A percentile compares a stretch with the other conserved stretches of the same genome.
Conservation (phyloP, 495 filamentous ascomycete genomes). For the Daldinia bambusicola region DNA sequence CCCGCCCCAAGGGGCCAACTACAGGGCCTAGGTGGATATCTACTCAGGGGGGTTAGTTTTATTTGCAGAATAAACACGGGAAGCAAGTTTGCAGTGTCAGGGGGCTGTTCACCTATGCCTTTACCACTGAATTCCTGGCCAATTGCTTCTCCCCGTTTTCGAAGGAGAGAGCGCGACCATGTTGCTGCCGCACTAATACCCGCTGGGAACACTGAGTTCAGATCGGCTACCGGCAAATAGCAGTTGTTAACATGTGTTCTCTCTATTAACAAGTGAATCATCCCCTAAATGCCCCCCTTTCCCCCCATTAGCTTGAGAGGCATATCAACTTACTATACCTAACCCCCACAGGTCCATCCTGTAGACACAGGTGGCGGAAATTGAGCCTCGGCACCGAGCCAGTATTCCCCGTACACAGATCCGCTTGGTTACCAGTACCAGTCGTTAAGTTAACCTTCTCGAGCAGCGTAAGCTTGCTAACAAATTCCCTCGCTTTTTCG, state of each 20-base stretch:
- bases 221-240: constrained; percentile 53
- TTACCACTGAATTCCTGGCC: constrained; percentile 69
- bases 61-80: constrained; percentile 4
- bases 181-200: constrained; percentile 81
- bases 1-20: constrained; percentile 64
- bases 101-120: constrained; percentile 61
- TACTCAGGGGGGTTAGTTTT: constrained; percentile 25
- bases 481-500: constrained; percentile 76
- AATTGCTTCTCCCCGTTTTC: constrained; percentile 66
- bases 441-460: constrained; percentile 86
- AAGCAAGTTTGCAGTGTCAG: background rate
- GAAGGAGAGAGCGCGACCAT: constrained; percentile 72
- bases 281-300: background rate
- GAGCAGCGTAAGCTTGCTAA: constrained; percentile 76
- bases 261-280: background rate
- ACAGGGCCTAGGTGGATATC: constrained; percentile 64
- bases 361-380: constrained; percentile 60
- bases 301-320: background rate
- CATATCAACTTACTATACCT: constrained; percentile 50
- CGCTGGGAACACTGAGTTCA: constrained; percentile 75
- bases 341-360: constrained; percentile 62
- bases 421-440: constrained; percentile 77
- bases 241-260: constrained; percentile 11
- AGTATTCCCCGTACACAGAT: constrained; percentile 79
- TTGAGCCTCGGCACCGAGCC: constrained; percentile 61